Conservation (phyloP, 2,329 filamentous ascomycete species). For the Arthroderma sp. region DNA sequence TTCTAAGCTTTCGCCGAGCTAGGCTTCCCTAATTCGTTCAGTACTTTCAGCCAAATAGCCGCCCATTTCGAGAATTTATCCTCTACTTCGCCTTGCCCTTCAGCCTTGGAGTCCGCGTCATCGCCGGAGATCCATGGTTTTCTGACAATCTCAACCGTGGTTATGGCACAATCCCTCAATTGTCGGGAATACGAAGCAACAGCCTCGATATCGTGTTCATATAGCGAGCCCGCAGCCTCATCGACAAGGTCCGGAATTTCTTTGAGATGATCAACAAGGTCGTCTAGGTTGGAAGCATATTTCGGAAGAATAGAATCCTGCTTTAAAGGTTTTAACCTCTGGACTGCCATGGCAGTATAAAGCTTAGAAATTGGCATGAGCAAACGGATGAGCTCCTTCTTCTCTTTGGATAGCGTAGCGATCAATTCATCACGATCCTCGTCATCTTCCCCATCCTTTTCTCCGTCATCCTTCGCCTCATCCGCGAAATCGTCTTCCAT, state of each 20-base stretch:
- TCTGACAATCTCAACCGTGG: constrained; percentile 57
- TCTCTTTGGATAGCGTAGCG: constrained; percentile 29
- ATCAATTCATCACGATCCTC: constrained; percentile 19
- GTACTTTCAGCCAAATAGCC: constrained; percentile 41
- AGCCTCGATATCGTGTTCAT: constrained; percentile 30
- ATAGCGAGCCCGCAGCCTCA: constrained; percentile 36
- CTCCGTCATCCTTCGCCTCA: constrained; percentile 13
- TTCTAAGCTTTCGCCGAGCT: not conserved
- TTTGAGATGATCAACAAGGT: constrained; percentile 24
- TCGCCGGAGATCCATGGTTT: constrained; percentile 60
- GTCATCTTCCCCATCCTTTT: constrained; percentile 15
- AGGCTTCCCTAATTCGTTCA: constrained; percentile 31
- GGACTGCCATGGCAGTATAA: constrained; percentile 33
- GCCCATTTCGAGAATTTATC: constrained; percentile 75
- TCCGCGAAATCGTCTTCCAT: constrained; percentile 13
- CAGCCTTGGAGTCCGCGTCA: constrained; percentile 42
- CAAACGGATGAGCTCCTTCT: constrained; percentile 32
- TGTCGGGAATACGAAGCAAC: constrained; percentile 24
- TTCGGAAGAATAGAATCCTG: constrained; percentile 11
- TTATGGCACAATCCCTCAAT: constrained; percentile 40
- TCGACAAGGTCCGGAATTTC: constrained; percentile 33
- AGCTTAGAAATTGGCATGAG: constrained; percentile 34
- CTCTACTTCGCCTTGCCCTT: constrained; percentile 42
- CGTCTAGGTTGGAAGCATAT: constrained; percentile 25
- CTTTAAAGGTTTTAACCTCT: constrained; percentile 29